Evolutionary conservation across 1,139 yeast genomes (phyloP).

Genomic region (Suhomyces chickasaworum): DNA sequence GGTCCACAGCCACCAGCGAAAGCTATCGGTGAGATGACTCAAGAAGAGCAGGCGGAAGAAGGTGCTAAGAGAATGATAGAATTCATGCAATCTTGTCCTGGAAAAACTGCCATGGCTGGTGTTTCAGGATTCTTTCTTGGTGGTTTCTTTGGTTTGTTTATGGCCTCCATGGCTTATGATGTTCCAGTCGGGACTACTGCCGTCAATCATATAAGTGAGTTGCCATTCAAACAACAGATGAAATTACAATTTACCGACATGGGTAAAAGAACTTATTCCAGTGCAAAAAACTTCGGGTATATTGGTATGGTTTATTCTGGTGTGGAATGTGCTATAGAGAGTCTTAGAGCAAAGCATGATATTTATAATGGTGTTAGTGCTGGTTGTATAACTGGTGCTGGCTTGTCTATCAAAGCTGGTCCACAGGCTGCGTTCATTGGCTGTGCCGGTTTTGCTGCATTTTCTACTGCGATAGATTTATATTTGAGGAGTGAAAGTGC

Average conservation of each 20-base stretch:
- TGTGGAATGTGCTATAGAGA: conserved; percentile 89
- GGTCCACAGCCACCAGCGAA: conserved; percentile 35
- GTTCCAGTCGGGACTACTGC: conserved; percentile 70
- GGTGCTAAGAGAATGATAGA: conserved; percentile 86
- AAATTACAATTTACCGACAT: conserved; percentile 87
- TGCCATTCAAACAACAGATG: conserved; percentile 93
- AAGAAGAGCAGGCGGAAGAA: conserved; percentile 89
- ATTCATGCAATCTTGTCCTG: conserved; percentile 93
- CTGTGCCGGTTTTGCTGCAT: conserved; percentile 97
- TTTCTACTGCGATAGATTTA: conserved; percentile 88
- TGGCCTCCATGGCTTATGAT: conserved; percentile 92
- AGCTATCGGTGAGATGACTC: conserved; percentile 71
- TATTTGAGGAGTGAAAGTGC: conserved; percentile 86
- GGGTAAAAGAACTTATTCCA: conserved; percentile 81
- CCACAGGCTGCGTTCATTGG: conserved; percentile 92
- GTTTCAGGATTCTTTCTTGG: conserved; percentile 94
- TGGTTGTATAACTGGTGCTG: conserved; percentile 93
- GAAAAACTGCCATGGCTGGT: conserved; percentile 88
- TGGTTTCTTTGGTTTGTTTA: conserved; percentile 93
- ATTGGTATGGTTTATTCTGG: conserved; percentile 94
- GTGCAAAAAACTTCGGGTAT: conserved; percentile 93
- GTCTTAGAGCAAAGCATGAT: conserved; percentile 87
- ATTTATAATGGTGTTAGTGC: conserved; percentile 90
- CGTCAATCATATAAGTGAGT: conserved; percentile 62
- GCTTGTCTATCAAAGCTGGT: conserved; percentile 87